phyloP scores from a whole-genome alignment of 352 stramenopile species.

The Pythium aristosporum region DNA sequence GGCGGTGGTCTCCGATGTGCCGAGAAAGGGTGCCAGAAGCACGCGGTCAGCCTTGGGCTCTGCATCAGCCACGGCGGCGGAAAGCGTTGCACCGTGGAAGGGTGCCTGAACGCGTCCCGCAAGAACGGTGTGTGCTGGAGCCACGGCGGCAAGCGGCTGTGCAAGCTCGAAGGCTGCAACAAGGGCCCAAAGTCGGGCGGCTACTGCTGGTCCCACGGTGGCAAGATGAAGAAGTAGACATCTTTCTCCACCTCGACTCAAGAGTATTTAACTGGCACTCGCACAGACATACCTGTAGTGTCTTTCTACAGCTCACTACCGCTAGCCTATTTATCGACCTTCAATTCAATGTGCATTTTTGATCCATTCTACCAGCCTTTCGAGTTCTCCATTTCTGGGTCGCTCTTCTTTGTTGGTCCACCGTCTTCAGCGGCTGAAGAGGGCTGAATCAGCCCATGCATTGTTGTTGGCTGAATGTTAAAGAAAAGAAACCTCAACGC shows the following conservation, averaged over 20 bases:
- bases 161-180: slow-evolving; percentile 76
- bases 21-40: slow-evolving; percentile 69
- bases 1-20: slow-evolving; percentile 78
- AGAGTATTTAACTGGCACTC: slow-evolving; percentile 42
- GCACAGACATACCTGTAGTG: background rate
- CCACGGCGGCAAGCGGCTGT: slow-evolving; percentile 78
- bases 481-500: background rate
- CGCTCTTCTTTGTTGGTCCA: too few relatives aligned
- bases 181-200: slow-evolving; percentile 80
- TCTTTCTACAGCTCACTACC: slow-evolving; percentile 1
- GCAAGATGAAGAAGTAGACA: slow-evolving; percentile 81
- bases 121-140: slow-evolving; percentile 85
- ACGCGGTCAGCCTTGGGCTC: slow-evolving; percentile 77
- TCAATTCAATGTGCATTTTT: slow-evolving; percentile 10
- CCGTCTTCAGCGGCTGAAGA: background rate
- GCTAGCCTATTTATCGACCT: slow-evolving; percentile 19
- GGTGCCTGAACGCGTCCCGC: slow-evolving; percentile 72
- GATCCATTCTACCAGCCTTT: background rate
- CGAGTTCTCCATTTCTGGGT: too few relatives aligned
- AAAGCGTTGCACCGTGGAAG: slow-evolving; percentile 73
- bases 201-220: slow-evolving; percentile 83
- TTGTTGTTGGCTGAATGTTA: background rate
- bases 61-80: slow-evolving; percentile 86
- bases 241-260: background rate
- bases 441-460: background rate